Evolutionary conservation across 495 filamentous ascomycete species (phyloP), one percentile per base, ranked within the genome.

Genomic region (Xylaria castorea): DNA sequence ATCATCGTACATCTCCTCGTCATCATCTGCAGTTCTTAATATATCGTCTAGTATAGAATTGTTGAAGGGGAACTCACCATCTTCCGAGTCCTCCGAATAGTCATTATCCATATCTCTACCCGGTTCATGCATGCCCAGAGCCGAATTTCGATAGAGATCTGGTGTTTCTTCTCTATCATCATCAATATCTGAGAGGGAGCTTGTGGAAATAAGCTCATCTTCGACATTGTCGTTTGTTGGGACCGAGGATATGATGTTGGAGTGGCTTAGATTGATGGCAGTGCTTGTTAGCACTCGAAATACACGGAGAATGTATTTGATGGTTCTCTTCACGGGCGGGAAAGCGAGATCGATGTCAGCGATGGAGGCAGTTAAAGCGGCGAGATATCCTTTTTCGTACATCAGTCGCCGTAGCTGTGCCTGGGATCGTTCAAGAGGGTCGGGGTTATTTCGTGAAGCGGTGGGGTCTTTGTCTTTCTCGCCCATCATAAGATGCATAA

Each of bases 371-470:
- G 95, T 97, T 51, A 99, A 83, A 6, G 94, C 89, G 32, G 91
- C 85, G 66, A 98, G 93, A 80, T 96, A 98, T 67, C 95, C 93
- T 79, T 97, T 98, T 81, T 98, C 97, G 74, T 97, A 97, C 96
- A 99, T 99, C 50, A 97, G 89, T 76, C 92, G 94, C 22, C 92
- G 92, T 71, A 99, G 87, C 73, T 95, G 92, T 76, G 91, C 89
- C 50, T 92, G 89, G 5, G 91, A 88, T 12, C 83, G 74, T 25
- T 79, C 82, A 46, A 84, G 64, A 18, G 79, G 46, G 20, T 78
- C 75, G 38, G 75, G 66, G 50, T 40, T 30, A 77, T 55, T 53
- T 62, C 78, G 71, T 53, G 76, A 71, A 20, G 73, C 76, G 76
- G 74, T 80, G 80, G 78, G 57, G 1, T 83, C 81, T 71, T 90